Evolutionary conservation across 2,329 filamentous ascomycete genomes (phyloP), one percentile per base, ranked within the genome.

Genomic region (Blastomyces emzantsi): DNA sequence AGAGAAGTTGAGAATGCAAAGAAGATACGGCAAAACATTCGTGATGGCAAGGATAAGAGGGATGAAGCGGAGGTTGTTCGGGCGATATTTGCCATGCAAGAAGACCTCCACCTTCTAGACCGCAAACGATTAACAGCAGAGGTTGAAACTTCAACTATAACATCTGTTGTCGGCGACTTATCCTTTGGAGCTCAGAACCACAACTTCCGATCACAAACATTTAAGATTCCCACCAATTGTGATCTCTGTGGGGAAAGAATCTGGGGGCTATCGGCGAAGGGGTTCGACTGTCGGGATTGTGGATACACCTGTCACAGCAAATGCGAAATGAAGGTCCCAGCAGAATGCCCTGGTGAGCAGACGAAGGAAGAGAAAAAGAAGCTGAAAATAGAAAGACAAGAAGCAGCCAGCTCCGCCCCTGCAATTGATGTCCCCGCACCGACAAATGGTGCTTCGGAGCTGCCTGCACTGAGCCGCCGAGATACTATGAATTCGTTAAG

Each of bases 231-330:
- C 0, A 99, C 94, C 4, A 97, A 97, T 74, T 99, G 94, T 78
- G 94, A 99, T 75, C 83, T 97, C 15, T 99, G 94, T 70, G 92
- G 92, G 22, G 94, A 99, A 73, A 86, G 94, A 36, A 96, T 99
- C 74, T 99, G 94, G 94, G 94, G 94, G 0, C 77, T 99, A 51
- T 96, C 91, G 39, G 93, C 94, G 47, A 99, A 99, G 77, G 94
- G 94, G 0, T 95, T 96, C 73, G 92, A 96, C 74, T 99, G 94
- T 73, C 86, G 89, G 69, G 93, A 97, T 75, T 99, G 94, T 72
- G 94, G 95, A 43, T 99, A 97, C 77, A 97, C 92, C 1, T 99
- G 94, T 73, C 94, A 99, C 77, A 95, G 88, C 80, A 99, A 99
- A 78, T 99, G 94, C 75, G 91, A 99, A 79, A 94, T 99, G 88